phyloP scores from a whole-genome alignment of 495 filamentous ascomycete species.

The Neurospora sp. region DNA sequence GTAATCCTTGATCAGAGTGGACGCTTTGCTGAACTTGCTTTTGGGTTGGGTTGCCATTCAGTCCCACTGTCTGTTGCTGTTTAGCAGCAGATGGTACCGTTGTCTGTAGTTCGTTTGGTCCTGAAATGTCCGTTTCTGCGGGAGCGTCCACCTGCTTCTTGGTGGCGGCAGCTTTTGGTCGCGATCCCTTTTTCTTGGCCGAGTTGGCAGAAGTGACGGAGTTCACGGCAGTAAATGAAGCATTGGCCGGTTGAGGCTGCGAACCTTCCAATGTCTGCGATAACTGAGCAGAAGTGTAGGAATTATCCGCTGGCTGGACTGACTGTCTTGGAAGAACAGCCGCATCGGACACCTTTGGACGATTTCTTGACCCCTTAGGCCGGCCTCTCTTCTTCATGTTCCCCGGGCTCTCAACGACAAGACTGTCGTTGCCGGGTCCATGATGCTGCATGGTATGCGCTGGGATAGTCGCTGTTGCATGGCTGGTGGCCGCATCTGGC shows the following conservation, averaged over 20 bases:
- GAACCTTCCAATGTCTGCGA: conserved; percentile 1
- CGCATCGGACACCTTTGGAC: conserved; percentile 24
- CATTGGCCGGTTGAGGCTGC: conserved; percentile 2
- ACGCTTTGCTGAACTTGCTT: not conserved
- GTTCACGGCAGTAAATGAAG: conserved; percentile 20
- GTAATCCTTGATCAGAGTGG: not conserved
- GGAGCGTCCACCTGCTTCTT: not conserved
- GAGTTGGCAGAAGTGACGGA: not conserved
- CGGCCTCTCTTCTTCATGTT: conserved; percentile 24
- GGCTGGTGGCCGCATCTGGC: not conserved
- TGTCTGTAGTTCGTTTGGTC: not conserved
- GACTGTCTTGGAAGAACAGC: conserved; percentile 3
- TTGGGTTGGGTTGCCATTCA: not conserved
- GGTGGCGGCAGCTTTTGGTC: conserved; percentile 2
- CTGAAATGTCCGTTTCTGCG: not conserved
- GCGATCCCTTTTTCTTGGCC: conserved; percentile 3
- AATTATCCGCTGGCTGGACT: conserved; percentile 2
- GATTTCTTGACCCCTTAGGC: conserved; percentile 41
- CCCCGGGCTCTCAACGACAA: conserved; percentile 8
- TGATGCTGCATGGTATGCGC: not conserved
- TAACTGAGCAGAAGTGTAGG: not conserved
- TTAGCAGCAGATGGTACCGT: not conserved
- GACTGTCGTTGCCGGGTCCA: not conserved
- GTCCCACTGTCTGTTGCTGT: not conserved
- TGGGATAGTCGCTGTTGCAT: not conserved